Evolutionary conservation across 345 rosid genomes (phyloP), one percentile per base, ranked within the genome.

Genomic region (Sonneratia alba): DNA sequence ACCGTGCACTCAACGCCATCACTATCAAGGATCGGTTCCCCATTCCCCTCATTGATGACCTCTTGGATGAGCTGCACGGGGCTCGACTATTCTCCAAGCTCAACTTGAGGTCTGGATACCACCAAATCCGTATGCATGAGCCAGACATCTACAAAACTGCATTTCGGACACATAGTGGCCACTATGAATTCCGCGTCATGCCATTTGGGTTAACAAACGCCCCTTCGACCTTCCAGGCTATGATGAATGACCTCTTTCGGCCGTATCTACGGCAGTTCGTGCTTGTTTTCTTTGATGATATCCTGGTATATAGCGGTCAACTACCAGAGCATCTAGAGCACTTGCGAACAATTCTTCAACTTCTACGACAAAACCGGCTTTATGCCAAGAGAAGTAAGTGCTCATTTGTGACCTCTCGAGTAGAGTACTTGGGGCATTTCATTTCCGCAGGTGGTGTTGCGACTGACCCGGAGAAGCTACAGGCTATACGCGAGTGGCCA

Each of bases 161-260:
- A 0, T 70, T 70, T 55, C 43, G 66, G 0, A 70, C 64, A 4
- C 64, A 70, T 36, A 16, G 55, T 1, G 66, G 73, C 2, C 73
- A 70, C 14, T 55, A 51, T 12, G 73, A 70, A 12, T 70, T 70
- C 24, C n/a, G 22, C 1, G 73, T 70, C 0, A 70, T 70, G 73
- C 66, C 73, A 4, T 70, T 70, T 18, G 64, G 73, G n/a, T 45
- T 70, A 9, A 70, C 65, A 3, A 70, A 70, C 21, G 73, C 73
- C 2, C 73, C 73, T 4, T 12, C 66, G 0, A 70, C 27, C 2
- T 70, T 70, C 27, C 65, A 70, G 18, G 66, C 12, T 2, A 22
- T 70, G 27, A 70, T 55, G 73, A 70, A 70, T n/a, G 24, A 19
- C 0, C 24, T 53, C 15, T 70, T 8, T 10, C 49, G 14, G 24